Conservation (phyloP, 352 stramenopile genomes). For the Hyaloperonospora arabidopsidis region DNA sequence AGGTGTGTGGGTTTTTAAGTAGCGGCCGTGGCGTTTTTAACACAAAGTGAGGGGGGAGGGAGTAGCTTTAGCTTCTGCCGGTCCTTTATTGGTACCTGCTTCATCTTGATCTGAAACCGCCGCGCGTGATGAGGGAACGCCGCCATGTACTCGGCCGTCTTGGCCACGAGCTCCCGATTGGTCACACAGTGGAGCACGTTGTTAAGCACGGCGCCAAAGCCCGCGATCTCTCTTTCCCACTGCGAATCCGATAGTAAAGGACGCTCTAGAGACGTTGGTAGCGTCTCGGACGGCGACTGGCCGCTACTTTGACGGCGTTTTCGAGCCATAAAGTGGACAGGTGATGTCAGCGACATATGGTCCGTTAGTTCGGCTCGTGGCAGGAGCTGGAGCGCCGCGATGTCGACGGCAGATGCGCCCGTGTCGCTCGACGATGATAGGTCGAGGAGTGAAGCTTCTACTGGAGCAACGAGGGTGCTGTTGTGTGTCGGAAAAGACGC, state of each 20-base stretch:
- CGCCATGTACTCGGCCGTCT: slow-evolving; percentile 69
- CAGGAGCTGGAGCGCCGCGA: slow-evolving; percentile 5
- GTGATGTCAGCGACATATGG: slow-evolving; percentile 7
- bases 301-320: slow-evolving; percentile 20
- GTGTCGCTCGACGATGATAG: slow-evolving; percentile 1
- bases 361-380: slow-evolving; percentile 10
- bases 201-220: slow-evolving; percentile 64
- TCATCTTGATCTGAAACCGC: slow-evolving; percentile 84
- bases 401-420: slow-evolving; percentile 11
- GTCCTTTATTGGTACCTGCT: slow-evolving; percentile 49
- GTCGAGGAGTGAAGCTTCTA: slow-evolving; percentile 8
- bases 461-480: slow-evolving; percentile 1
- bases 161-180: slow-evolving; percentile 60
- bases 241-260: slow-evolving; percentile 54
- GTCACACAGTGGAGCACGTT: slow-evolving; percentile 64
- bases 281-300: slow-evolving; percentile 3
- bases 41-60: neutral
- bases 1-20: slow-evolving; percentile 6
- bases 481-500: neutral
- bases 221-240: slow-evolving; percentile 67
- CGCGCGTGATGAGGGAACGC: slow-evolving; percentile 61
- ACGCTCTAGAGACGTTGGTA: slow-evolving; percentile 10
- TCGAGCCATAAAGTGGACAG: slow-evolving; percentile 5
- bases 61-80: slow-evolving; percentile 13
- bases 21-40: slow-evolving; percentile 19